Evolutionary conservation across 768 basidiomycete species (phyloP), one percentile per base, ranked within the genome.

Genomic region (Suillus americanus): DNA sequence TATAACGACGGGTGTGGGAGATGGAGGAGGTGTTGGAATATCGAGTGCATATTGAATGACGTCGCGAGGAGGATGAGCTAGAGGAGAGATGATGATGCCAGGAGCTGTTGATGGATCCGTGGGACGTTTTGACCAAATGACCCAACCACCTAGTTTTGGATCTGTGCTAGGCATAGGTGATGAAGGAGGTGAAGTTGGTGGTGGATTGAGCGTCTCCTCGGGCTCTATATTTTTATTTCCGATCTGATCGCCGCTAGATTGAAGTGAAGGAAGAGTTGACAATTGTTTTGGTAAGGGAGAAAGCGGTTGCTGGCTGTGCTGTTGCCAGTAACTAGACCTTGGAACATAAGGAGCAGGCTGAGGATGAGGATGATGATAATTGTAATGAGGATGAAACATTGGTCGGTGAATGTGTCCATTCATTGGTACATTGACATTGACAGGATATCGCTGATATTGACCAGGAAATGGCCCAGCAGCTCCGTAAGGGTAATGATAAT

Each of bases 101-200:
- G 89, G 89, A 0, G 90, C 91, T 53, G 76, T 73, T 3, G 83
- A 77, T 0, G 91, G 91, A 71, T 91, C 78, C 3, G 80, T 76
- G 0, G 91, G 91, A 30, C 89, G 84, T n/a, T 83, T 83, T 0
- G 90, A 89, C 89, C 89, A 92, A 43, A 92, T 84, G 5, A 86
- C 88, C 77, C 85, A 91, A 43, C 77, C 76, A 12, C 69, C 76
- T 40, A 53, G 30, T 12, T 30, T 57, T 30, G 62, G 65, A n/a
- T 60, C 51, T 57, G 25, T 30, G 4, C 37, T 25, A 16, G 46
- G n/a, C 8, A 67, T 59, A 10, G 57, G 45, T 14, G 41, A 37
- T 6, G 60, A 59, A 9, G 41, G 18, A n/a, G 63, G 51, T 25
- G 16, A 37, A 62, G 55, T 23, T 40, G 67, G 35, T 30, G 70